Base-by-base conservation (phyloP, 805 yeast species). In the Cyberlindnera mississippiensis region DNA sequence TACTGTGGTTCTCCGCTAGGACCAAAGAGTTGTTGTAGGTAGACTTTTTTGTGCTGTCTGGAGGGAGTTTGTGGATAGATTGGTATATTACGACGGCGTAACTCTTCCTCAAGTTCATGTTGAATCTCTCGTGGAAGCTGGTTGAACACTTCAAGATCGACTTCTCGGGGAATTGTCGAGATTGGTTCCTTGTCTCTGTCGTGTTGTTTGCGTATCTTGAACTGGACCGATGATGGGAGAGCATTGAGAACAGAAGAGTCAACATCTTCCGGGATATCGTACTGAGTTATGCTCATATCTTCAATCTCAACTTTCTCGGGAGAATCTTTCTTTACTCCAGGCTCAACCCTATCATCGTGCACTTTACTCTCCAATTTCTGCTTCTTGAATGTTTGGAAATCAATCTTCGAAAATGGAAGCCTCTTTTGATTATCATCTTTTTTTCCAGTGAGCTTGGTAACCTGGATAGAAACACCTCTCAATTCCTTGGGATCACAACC, bases 381-480 rank as follows among this genome's bases (percentile, higher is more conserved):
- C 27, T 35, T 42, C 37, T 47, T 45, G 35, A 15, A 33, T 17
- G 37, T 35, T 12, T 44, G 46, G 30, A 34, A 28, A 2, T 44
- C 51, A 16, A 54, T 42, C 34, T 50, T 61, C 31, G 51, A 52
- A 35, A 66, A 67, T 2, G 66, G 66, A 12, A 70, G 46, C 29
- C 57, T 59, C 56, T 55, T 61, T 41, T 68, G 71, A 28, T 52
- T 58, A 2, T 45, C 49, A 4, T 52, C 50, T 18, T 49, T 52
- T 28, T 52, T 55, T 18, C 46, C 71, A n/a, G 67, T 67, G 28
- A 90, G 66, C 49, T 77, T 78, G 7, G 73, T 71, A 63, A 88
- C 69, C 20, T 80, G 84, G 1, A 91, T 67, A 0, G 95, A 82
- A 4, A 91, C 63, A 0, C 97, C 97, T 37, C 97, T 65, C 9